Base-by-base conservation (phyloP, 345 rosid species). In the Cardamine resedifolia region DNA sequence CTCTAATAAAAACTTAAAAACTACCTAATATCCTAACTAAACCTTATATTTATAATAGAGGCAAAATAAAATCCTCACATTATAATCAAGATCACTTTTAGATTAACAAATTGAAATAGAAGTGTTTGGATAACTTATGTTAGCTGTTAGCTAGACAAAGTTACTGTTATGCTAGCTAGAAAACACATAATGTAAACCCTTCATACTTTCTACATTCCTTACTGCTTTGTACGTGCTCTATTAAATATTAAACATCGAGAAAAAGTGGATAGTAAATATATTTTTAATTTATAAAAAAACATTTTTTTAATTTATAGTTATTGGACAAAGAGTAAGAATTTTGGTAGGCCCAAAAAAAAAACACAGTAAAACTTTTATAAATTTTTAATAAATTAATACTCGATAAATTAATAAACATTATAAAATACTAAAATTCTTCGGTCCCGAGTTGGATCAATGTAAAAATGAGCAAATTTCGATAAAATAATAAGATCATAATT, bases 111-210 rank as follows among this genome's bases (percentile, higher is more conserved):
- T 49, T 66, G 31, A 73, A 24, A 50, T 49, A 33, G 24, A 49
- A 57, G 72, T 39, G 49, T 12, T 49, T 49, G 23, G 72, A 58
- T 50, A 39, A 48, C 39, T 20, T 39, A 7, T 74, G 72, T 47
- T 31, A 58, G 61, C 18, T 36, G 66, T 30, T 73, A 58, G 41
- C 30, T 39, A 3, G 68, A 59, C 60, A 67, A 66, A 58, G 12
- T 47, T 48, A 56, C 43, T 66, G 34, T 49, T 65, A 66, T 48
- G 23, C 14, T 27, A 57, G 23, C 14, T 27, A 57, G 19, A 55
- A 10, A 43, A 2, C 49, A 38, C 43, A 64, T 41, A 26, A 31
- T 8, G 2, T 36, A 36, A 45, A 39, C 18, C 31, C 23, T 30
- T 44, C 14, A 4, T 16, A 59, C 36, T 7, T 21, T 28, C 36